phyloP scores from a whole-genome alignment of 2,329 filamentous ascomycete genomes.

The Neoarthrinium moseri region DNA sequence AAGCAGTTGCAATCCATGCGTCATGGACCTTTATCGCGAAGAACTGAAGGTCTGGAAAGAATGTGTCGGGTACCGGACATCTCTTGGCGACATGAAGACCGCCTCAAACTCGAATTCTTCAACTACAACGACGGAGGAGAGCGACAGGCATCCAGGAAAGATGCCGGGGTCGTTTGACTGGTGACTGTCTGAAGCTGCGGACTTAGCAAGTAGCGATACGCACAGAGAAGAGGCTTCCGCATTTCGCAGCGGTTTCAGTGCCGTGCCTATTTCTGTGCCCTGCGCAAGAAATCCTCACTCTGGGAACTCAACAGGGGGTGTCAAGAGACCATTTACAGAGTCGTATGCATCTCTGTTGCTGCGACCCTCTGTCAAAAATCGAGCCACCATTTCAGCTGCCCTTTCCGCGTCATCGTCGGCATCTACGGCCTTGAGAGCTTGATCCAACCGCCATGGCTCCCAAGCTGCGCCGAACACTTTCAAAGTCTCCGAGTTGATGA shows the following conservation, averaged over 20 bases:
- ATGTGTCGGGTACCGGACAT: constrained; percentile 4
- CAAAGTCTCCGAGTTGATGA: constrained; percentile 29
- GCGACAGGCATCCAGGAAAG: not conserved
- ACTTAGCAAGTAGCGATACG: too few relatives aligned
- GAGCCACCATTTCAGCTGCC: constrained; percentile 6
- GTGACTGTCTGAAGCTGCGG: too few relatives aligned
- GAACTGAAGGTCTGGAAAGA: constrained; percentile 8
- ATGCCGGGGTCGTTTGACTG: constrained; percentile 5
- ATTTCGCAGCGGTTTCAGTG: too few relatives aligned
- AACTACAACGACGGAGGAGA: not conserved
- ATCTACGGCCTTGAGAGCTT: constrained; percentile 1
- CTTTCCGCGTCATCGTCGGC: constrained; percentile 7
- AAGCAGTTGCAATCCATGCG: constrained; percentile 8
- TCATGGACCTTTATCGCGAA: constrained; percentile 8
- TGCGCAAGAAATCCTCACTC: not conserved
- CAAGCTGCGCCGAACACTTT: constrained; percentile 9
- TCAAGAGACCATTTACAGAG: not conserved
- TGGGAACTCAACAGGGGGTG: not conserved
- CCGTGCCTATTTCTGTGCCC: too few relatives aligned
- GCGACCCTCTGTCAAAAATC: not conserved
- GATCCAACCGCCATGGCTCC: not conserved
- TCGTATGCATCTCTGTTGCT: not conserved
- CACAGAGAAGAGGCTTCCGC: too few relatives aligned
- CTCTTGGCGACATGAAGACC: not conserved
- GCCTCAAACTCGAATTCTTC: not conserved